These are phyloP conservation scores for Rhododendron simsii DNA, from an alignment of 148 eudicot genomes.

Conservation along the genomic window DNA sequence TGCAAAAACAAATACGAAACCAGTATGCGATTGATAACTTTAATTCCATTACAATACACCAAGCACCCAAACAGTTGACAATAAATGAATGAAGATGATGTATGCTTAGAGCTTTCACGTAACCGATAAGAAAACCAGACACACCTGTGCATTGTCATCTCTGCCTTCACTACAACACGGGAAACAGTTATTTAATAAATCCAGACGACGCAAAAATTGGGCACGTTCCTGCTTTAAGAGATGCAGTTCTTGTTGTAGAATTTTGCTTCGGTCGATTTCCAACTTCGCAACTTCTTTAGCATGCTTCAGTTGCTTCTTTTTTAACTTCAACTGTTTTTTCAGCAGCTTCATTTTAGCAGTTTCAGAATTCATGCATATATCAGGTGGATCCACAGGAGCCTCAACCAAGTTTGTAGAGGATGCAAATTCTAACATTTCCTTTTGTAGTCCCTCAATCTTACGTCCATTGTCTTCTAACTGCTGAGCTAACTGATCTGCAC, in stretches of 20 bases:
- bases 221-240: slow-evolving; percentile 43
- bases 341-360: slow-evolving; percentile 40
- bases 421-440: slow-evolving; percentile 26
- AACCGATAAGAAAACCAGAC: slow-evolving; percentile 17
- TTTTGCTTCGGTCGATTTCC: slow-evolving; percentile 44
- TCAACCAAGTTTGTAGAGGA: slow-evolving; percentile 21
- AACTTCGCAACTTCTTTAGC: slow-evolving; percentile 61
- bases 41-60: background rate
- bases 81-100: background rate
- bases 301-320: slow-evolving; percentile 67
- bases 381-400: slow-evolving; percentile 10
- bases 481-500: slow-evolving; percentile 43
- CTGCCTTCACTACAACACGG: slow-evolving; percentile 30
- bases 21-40: background rate
- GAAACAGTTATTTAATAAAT: slow-evolving; percentile 36
- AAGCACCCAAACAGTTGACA: slow-evolving; percentile 10
- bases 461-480: slow-evolving; percentile 34
- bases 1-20: background rate
- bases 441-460: slow-evolving; percentile 33
- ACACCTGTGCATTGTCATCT: slow-evolving; percentile 44
- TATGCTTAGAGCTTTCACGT: background rate
- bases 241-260: slow-evolving; percentile 45
- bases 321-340: slow-evolving; percentile 62
- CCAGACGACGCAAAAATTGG: slow-evolving; percentile 40
- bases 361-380: slow-evolving; percentile 17